Percentiles rank a stretch among this genome's conserved stretches.
phyloP scores from a whole-genome alignment of 1,139 yeast species.

The Blastobotrys arbuscula region DNA sequence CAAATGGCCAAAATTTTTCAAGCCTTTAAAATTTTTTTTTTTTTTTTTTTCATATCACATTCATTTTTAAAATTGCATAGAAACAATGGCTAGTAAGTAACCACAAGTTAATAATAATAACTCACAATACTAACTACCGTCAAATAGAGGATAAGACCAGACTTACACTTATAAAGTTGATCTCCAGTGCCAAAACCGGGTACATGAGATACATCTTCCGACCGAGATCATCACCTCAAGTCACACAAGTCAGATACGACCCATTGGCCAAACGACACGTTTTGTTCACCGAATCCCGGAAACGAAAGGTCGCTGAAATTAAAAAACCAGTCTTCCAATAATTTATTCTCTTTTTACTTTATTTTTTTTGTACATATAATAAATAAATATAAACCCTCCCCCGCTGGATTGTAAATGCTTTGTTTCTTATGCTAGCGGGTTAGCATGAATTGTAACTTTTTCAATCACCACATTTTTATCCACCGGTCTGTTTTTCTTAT shows the following conservation, averaged over 20 bases:
- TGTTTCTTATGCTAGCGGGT: constrained; percentile 33
- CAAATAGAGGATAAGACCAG: constrained; percentile 23
- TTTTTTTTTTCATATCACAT: not conserved
- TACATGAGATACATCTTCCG: constrained; percentile 72
- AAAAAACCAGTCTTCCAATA: constrained; percentile 32
- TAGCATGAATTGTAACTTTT: constrained; percentile 38
- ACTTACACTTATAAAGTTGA: constrained; percentile 53
- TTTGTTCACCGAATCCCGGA: constrained; percentile 78
- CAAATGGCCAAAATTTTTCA: not conserved
- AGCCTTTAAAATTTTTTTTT: no score
- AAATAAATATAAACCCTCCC: not conserved
- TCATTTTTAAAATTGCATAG: not conserved
- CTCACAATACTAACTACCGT: no score
- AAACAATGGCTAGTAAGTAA: constrained; percentile 1
- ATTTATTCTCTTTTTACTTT: constrained; percentile 2
- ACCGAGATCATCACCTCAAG: constrained; percentile 74
- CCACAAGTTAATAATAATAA: no score
- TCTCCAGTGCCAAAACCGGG: constrained; percentile 86
- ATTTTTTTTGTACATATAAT: constrained; percentile 3
- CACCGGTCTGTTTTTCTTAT: constrained; percentile 39
- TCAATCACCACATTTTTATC: constrained; percentile 26
- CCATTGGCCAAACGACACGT: constrained; percentile 79
- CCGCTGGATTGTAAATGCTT: no score
- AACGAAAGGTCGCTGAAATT: constrained; percentile 69
- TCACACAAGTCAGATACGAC: constrained; percentile 83